phyloP scores from a whole-genome alignment of 148 eudicot genomes.

The Polygonum aviculare region DNA sequence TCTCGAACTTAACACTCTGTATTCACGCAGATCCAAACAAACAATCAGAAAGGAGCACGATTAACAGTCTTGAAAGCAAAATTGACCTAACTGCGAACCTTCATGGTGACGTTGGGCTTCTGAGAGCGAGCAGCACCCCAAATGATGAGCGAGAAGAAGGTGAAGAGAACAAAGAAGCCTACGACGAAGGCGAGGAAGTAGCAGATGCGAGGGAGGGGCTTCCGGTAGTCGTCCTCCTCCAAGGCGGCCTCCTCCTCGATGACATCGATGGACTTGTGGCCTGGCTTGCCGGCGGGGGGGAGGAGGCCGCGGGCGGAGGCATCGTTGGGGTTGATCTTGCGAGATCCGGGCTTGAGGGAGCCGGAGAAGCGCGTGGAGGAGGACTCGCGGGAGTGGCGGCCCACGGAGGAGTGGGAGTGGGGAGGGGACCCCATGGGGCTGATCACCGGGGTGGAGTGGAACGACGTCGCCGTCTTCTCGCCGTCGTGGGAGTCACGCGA shows the following conservation, averaged over 20 bases:
- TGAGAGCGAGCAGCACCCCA: slow-evolving; percentile 76
- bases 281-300: neutral
- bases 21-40: neutral
- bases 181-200: slow-evolving; percentile 44
- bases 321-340: slow-evolving; percentile 50
- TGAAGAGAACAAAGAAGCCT: slow-evolving; percentile 52
- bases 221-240: slow-evolving; percentile 37
- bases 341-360: slow-evolving; percentile 59
- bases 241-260: slow-evolving; percentile 64
- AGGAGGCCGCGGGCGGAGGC: slow-evolving; percentile 11
- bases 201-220: slow-evolving; percentile 35
- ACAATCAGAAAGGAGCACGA: neutral
- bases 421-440: slow-evolving; percentile 77
- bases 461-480: slow-evolving; percentile 63
- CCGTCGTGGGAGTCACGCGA: slow-evolving; percentile 84
- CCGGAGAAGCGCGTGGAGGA: slow-evolving; percentile 79
- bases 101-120: slow-evolving; percentile 59
- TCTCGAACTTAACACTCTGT: slow-evolving; percentile 68
- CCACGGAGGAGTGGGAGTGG: slow-evolving; percentile 68
- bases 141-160: slow-evolving; percentile 49
- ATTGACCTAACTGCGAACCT: slow-evolving; percentile 24
- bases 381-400: slow-evolving; percentile 75
- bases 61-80: neutral
- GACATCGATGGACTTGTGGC: slow-evolving; percentile 27
- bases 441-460: slow-evolving; percentile 65